Evolutionary conservation across 2,329 filamentous ascomycete species (phyloP), one percentile per base, ranked within the genome.

Genomic region (Xylariaceae sp.): DNA sequence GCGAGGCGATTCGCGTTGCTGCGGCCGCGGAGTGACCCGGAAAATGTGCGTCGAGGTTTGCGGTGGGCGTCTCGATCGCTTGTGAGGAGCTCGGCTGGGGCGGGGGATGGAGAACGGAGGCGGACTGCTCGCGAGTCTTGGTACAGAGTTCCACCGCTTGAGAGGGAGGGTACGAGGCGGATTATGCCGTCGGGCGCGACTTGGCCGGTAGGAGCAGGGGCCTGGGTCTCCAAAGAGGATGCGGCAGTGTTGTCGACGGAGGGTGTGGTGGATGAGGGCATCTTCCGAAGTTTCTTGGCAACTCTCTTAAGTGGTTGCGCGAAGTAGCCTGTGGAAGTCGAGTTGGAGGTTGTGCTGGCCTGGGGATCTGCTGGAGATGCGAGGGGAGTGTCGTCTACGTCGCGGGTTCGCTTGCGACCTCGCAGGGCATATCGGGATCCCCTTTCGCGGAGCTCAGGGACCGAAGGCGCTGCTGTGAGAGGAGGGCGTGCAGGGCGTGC

Each of bases 211-310:
- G 33, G 33, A 15, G 33, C 33, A 36, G 33, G 15, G 15, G 15
- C 5, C 5, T 12, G 33, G 10, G 19, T 9, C 5, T 48, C 49
- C 30, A 42, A 56, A 39, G 27, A 15, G 38, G 48, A 42, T 41
- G 32, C 14, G 44, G 11, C 12, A 14, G n/a, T 31, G 33, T 41
- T 39, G 42, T 32, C 32, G 10, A 43, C 32, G 22, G 11, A 53
- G 15, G 61, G 58, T 40, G 45, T 49, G 61, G 55, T 53, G 56
- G 45, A 65, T 48, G 46, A 68, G 55, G 52, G 77, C 69, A 53
- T 75, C 66, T 77, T 77, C 48, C 80, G 75, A 43, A 81, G 66
- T 63, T 79, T 80, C 70, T 80, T 80, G 49, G 71, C 68, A 18
- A 73, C 66, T 54, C 70, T 72, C 58, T 57, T 63, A 55, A 64